Evolutionary conservation across 805 yeast genomes (phyloP).

Genomic region (Candida nonsorbophila): DNA sequence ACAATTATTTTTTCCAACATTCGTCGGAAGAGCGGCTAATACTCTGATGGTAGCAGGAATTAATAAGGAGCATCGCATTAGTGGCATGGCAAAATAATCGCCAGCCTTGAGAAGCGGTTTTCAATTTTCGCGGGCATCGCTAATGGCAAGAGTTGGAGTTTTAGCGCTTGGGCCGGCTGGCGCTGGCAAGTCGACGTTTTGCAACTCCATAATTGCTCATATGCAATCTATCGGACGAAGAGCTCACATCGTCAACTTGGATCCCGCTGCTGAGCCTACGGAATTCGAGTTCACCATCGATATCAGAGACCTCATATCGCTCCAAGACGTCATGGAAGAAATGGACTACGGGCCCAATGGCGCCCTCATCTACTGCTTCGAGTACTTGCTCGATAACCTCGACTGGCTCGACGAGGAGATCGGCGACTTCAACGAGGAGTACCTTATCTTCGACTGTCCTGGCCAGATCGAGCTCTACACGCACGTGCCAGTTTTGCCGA

Average conservation of each 20-base stretch:
- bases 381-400: constrained; percentile 77
- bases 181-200: constrained; percentile 90
- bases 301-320: constrained; percentile 81
- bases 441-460: constrained; percentile 91
- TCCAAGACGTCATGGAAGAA: constrained; percentile 95
- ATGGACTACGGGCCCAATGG: constrained; percentile 93
- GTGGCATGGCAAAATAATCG: too few species aligned
- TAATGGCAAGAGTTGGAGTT: constrained; percentile 92
- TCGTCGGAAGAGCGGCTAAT: too few species aligned
- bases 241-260: constrained; percentile 91
- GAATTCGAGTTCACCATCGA: constrained; percentile 91
- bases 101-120: too few species aligned
- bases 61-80: too few species aligned
- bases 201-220: constrained; percentile 79
- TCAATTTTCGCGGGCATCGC: constrained; percentile 62
- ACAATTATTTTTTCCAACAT: too few species aligned
- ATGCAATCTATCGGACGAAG: constrained; percentile 88
- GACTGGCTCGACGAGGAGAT: constrained; percentile 98
- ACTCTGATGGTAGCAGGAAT: too few species aligned
- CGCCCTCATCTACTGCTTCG: constrained; percentile 88
- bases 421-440: constrained; percentile 94
- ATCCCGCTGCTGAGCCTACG: constrained; percentile 94
- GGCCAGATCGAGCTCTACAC: constrained; percentile 95
- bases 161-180: constrained; percentile 97
- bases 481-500: constrained; percentile 89